Evolutionary conservation across 371 early-diverging fungal species (phyloP), one percentile per base, ranked within the genome.

Genomic region (Apophysomyces variabilis): DNA sequence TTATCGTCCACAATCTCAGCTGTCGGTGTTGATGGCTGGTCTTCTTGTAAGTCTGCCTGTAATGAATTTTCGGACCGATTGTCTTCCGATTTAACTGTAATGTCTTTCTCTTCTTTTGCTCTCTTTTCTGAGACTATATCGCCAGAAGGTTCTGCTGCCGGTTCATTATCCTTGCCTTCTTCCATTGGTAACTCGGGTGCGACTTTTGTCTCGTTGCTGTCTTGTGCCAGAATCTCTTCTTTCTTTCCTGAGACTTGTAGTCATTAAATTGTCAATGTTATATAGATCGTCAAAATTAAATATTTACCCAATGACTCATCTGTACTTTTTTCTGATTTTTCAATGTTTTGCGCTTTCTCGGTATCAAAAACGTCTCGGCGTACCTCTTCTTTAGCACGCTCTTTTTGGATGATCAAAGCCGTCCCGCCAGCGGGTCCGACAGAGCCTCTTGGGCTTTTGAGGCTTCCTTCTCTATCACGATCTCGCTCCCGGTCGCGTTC

Each of bases 401-500:
- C 65, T 36, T 64, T 61, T 56, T 44, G 61, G 4, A 35, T 9
- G 4, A 45, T 43, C 39, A 61, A 37, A 13, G 62, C 37, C 6
- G 64, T 50, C 35, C 61, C 56, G 9, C 54, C 46, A n/a, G 56
- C 50, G 38, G 59, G 41, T 21, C 38, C 62, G 13, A 64, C 56
- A 38, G 66, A 60, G 38, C 66, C 67, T 5, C 62, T 61, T 32
- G 69, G 66, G 18, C 73, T 74, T 56, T 75, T 66, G 14, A 68
- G 64, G 38, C 70, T 68, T 41, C 75, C 58, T 43, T 74, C 74
- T 13, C 68, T 57, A 9, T 80, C 80, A 41, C 79, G 74, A 11
- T 76, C 79, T 14, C 76, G 68, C 32, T 57, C 56, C 7, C 70
- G 44, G 36, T 58, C 60, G 7, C 64, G 47, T 32, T 72, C 69